These are phyloP conservation scores for Corchorus olitorius DNA, from an alignment of 345 rosid genomes.

Conservation along the genomic window DNA sequence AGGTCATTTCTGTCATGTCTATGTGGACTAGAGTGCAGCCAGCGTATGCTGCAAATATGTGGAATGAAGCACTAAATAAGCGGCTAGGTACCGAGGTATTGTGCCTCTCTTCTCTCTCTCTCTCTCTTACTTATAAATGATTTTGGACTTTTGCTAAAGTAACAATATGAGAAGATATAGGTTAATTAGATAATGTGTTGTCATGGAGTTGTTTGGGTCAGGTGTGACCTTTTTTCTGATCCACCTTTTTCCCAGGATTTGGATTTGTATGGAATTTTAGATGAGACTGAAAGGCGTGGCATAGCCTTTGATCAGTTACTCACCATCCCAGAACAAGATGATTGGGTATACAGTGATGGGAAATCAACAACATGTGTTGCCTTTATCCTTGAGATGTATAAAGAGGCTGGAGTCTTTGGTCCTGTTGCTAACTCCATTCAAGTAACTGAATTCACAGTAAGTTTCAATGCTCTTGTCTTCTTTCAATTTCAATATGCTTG, in stretches of 20 bases:
- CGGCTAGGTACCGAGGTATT: slow-evolving; percentile 91
- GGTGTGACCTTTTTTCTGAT: not conserved
- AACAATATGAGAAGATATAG: not conserved
- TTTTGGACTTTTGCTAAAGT: not conserved
- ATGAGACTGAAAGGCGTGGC: slow-evolving; percentile 81
- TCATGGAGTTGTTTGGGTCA: not conserved
- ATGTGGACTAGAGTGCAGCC: slow-evolving; percentile 99
- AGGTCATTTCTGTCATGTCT: slow-evolving; percentile 99
- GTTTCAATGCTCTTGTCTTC: slow-evolving; percentile 15
- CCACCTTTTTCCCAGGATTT: slow-evolving; percentile 49
- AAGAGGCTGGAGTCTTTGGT: slow-evolving; percentile 85
- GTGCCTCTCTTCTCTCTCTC: not conserved
- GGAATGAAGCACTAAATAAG: slow-evolving; percentile 98
- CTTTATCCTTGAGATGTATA: slow-evolving; percentile 90
- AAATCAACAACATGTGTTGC: slow-evolving; percentile 95
- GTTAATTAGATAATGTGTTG: not conserved
- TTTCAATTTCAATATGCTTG: not conserved
- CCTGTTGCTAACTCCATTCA: slow-evolving; percentile 69
- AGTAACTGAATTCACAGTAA: slow-evolving; percentile 96
- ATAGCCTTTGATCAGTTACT: slow-evolving; percentile 81
- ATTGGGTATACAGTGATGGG: slow-evolving; percentile 96
- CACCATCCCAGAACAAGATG: slow-evolving; percentile 89
- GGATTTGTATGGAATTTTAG: slow-evolving; percentile 74
- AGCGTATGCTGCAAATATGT: slow-evolving; percentile 96
- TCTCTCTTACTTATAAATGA: not conserved